Percentiles rank a stretch among this genome's conserved stretches.
Evolutionary conservation across 2,329 filamentous ascomycete genomes (phyloP).

Genomic region (Aciculosporium take): DNA sequence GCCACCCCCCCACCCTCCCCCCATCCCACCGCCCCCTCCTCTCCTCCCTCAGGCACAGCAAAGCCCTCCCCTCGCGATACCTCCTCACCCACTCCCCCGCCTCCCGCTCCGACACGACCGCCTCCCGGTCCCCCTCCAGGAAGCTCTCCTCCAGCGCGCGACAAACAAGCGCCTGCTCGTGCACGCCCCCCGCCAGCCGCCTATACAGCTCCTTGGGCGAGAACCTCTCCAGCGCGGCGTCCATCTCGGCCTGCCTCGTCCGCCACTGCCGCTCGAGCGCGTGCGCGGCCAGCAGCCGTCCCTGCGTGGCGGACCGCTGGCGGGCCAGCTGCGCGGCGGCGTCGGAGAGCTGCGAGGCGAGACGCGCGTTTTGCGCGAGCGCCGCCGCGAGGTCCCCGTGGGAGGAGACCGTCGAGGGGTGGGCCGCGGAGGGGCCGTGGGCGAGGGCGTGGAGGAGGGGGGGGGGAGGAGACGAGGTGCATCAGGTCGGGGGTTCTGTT

Average conservation of each 20-base stretch:
- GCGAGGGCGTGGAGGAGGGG: constrained; percentile 61
- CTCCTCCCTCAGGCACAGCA: constrained; percentile 69
- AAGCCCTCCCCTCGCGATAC: constrained; percentile 65
- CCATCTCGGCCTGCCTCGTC: constrained; percentile 78
- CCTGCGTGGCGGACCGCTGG: constrained; percentile 59
- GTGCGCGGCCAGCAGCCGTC: constrained; percentile 68
- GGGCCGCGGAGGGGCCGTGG: constrained; percentile 48
- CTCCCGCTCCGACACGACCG: constrained; percentile 60
- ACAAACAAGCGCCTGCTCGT: constrained; percentile 72
- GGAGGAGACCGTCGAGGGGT: constrained; percentile 56
- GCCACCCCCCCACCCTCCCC: constrained; percentile 86
- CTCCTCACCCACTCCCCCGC: constrained; percentile 70
- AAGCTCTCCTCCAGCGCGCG: constrained; percentile 86
- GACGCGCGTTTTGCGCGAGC: constrained; percentile 55
- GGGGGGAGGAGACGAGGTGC: constrained; percentile 47
- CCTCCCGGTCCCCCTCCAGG: constrained; percentile 42
- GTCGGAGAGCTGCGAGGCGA: constrained; percentile 48
- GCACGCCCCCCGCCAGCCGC: constrained; percentile 57
- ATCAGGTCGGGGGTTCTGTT: constrained; percentile 65
- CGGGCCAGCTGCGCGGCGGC: constrained; percentile 43
- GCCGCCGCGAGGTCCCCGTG: constrained; percentile 49
- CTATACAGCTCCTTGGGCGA: constrained; percentile 79
- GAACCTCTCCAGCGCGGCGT: constrained; percentile 69
- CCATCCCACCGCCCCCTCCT: constrained; percentile 92
- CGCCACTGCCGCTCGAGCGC: constrained; percentile 87